Conservation (phyloP, 2,329 filamentous ascomycete genomes). For the Paraphaeosphaeria minitans region DNA sequence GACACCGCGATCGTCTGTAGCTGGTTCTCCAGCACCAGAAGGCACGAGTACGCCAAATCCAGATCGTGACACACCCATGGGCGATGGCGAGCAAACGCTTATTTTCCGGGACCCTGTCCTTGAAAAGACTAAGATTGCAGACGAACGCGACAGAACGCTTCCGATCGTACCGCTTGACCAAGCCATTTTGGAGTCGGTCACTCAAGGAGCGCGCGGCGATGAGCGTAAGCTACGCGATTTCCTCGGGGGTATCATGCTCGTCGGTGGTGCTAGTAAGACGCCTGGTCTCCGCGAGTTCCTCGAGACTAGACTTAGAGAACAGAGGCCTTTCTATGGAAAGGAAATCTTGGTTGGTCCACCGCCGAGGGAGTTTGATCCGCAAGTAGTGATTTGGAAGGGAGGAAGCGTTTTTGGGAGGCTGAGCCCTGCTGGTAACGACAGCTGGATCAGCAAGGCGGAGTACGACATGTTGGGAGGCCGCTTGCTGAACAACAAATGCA, state of each 20-base stretch:
- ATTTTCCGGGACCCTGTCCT: conserved; percentile 54
- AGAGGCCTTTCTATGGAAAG: conserved; percentile 66
- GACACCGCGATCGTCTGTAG: conserved; percentile 83
- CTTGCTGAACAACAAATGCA: conserved; percentile 64
- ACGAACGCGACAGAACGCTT: conserved; percentile 78
- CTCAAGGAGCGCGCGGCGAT: conserved; percentile 83
- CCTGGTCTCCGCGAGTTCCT: conserved; percentile 80
- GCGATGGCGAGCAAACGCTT: conserved; percentile 37
- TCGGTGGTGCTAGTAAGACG: conserved; percentile 46
- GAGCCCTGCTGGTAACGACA: conserved; percentile 79
- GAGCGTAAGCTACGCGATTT: conserved; percentile 93
- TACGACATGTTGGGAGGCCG: conserved; percentile 85
- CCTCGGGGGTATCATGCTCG: conserved; percentile 50
- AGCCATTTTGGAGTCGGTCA: conserved; percentile 87
- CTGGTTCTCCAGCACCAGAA: conserved; percentile 86
- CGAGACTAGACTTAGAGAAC: conserved; percentile 77
- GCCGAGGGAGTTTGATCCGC: conserved; percentile 93
- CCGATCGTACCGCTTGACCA: conserved; percentile 84
- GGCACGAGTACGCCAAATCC: conserved; percentile 74
- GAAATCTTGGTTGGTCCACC: conserved; percentile 69
- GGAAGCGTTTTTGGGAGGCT: conserved; percentile 95
- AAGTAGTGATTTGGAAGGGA: conserved; percentile 98
- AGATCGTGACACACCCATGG: conserved; percentile 53
- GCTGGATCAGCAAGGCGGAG: conserved; percentile 87
- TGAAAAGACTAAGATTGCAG: conserved; percentile 58